Percentiles rank a stretch among this genome's conserved stretches.
phyloP scores from a whole-genome alignment of 169 alveolate species.

The Eimeria maxima region DNA sequence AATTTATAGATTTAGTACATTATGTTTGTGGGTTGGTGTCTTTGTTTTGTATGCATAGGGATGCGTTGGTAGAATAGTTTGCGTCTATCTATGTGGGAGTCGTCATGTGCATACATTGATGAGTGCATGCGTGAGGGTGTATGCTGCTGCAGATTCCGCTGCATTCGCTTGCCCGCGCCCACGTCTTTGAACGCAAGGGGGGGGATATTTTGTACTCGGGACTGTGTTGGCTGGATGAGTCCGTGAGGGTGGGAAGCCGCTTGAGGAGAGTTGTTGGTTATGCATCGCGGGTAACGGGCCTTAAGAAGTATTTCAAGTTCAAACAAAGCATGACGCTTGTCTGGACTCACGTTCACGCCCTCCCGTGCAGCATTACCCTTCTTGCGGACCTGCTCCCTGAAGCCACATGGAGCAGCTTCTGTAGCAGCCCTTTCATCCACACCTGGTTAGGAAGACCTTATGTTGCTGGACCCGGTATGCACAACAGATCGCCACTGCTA shows the following conservation, averaged over 20 bases:
- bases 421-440: slow-evolving; percentile 56
- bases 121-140: neutral
- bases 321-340: neutral
- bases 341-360: slow-evolving; percentile 62
- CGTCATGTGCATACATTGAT: neutral
- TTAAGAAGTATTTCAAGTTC: neutral
- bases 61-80: neutral
- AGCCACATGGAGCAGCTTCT: slow-evolving; percentile 58
- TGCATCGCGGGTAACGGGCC: neutral
- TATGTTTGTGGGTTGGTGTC: neutral
- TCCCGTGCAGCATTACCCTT: slow-evolving; percentile 68
- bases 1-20: neutral
- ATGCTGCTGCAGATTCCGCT: slow-evolving; percentile 22
- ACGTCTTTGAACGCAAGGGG: neutral
- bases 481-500: neutral
- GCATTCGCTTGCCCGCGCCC: slow-evolving; percentile 48
- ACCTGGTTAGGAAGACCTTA: slow-evolving; percentile 10
- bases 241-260: neutral
- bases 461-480: slow-evolving; percentile 6
- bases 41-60: neutral
- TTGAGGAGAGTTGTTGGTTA: neutral
- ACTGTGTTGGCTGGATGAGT: slow-evolving; percentile 3
- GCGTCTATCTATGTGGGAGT: neutral
- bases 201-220: neutral
- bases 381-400: slow-evolving; percentile 28